Percentiles rank a stretch among this genome's conserved stretches.
Evolutionary conservation across 2,329 filamentous ascomycete species (phyloP).

Genomic region (Colletotrichum sp.): DNA sequence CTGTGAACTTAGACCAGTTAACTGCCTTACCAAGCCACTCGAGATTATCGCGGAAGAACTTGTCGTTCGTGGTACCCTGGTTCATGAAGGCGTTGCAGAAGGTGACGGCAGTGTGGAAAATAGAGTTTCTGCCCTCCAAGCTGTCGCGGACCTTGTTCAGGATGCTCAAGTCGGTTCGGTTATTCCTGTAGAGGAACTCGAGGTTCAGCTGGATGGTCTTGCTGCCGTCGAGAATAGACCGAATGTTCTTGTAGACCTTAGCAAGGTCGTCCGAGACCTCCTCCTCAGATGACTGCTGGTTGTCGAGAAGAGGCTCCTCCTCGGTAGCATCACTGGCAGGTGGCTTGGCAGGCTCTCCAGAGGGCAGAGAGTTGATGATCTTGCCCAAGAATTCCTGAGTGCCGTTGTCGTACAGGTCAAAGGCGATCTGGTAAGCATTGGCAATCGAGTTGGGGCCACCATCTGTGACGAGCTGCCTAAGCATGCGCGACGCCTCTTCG

Average conservation of each 20-base stretch:
- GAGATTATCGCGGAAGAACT: constrained; percentile 97
- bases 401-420: constrained; percentile 97
- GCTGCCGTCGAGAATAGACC: constrained; percentile 80
- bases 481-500: constrained; percentile 85
- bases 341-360: constrained; percentile 52
- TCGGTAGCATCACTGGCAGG: constrained; percentile 46
- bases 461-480: constrained; percentile 80
- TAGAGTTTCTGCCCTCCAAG: constrained; percentile 93
- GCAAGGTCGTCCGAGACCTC: constrained; percentile 56
- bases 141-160: constrained; percentile 97
- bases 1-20: constrained; percentile 99
- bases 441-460: constrained; percentile 80
- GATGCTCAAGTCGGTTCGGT: constrained; percentile 89
- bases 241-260: constrained; percentile 67
- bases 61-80: constrained; percentile 95
- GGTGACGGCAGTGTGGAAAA: constrained; percentile 97
- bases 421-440: constrained; percentile 95
- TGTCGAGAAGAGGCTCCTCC: constrained; percentile 52
- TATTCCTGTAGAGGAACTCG: constrained; percentile 95
- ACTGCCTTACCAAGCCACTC: constrained; percentile 98
- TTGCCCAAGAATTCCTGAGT: constrained; percentile 96
- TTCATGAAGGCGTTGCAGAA: constrained; percentile 99
- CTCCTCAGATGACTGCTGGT: constrained; percentile 57
- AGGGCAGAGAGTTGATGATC: constrained; percentile 81
- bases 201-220: constrained; percentile 95